These are phyloP conservation scores for Mimosa pudica DNA, from an alignment of 306 rosid genomes.

Conservation along the genomic window DNA sequence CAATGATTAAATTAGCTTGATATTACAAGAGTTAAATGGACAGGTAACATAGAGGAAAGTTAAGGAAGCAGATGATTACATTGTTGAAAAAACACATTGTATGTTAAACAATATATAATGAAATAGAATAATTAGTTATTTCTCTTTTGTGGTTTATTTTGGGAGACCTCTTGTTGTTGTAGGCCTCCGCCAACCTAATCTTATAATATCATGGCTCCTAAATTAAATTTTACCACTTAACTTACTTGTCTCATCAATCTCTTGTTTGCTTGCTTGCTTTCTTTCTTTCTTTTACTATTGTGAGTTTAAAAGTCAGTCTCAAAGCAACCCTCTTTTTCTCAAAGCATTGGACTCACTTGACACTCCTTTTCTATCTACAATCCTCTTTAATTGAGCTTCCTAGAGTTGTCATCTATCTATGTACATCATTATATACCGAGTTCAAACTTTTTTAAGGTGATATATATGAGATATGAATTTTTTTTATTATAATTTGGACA, in stretches of 20 bases:
- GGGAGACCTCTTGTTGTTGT: background rate
- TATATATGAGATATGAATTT: too few species aligned
- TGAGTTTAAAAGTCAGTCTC: background rate
- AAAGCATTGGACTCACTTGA: too few species aligned
- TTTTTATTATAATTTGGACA: too few species aligned
- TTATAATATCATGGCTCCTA: background rate
- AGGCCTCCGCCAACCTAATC: background rate
- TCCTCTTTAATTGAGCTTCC: background rate
- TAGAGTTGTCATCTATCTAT: background rate
- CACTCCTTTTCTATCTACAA: too few species aligned
- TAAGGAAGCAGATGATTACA: background rate
- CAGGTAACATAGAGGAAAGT: too few species aligned
- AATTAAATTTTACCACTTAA: background rate
- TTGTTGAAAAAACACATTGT: too few species aligned
- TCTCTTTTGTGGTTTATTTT: background rate
- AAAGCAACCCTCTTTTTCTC: too few species aligned
- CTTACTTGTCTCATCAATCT: conserved; percentile 32
- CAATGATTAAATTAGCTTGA: background rate
- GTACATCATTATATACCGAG: background rate
- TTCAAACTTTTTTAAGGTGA: background rate
- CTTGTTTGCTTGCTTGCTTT: too few species aligned
- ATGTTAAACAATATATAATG: background rate
- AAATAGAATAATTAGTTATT: background rate
- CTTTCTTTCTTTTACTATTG: background rate
- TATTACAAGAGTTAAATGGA: background rate